Evolutionary conservation across 2,329 filamentous ascomycete species (phyloP), one percentile per base, ranked within the genome.

Genomic region (Polychaeton citri): DNA sequence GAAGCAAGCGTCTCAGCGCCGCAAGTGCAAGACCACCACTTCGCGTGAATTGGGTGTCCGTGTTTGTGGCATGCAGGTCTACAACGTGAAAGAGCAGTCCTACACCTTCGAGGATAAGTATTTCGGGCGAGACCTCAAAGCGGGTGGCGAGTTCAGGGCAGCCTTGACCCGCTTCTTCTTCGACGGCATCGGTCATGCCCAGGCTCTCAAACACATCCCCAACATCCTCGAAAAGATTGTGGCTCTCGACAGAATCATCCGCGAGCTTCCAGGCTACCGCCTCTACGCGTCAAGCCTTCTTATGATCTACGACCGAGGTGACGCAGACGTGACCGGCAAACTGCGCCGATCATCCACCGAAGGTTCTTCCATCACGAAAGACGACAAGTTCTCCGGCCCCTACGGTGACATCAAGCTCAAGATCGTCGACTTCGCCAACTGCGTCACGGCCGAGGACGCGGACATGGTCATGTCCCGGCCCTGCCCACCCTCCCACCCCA

Each of bases 41-140:
- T 96, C 90, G 6, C 77, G 79, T 40, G 79, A 92, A 56, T 72
- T 98, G 1, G 90, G 90, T 3, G 90, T 98, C 2, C 77, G 90
- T 15, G 79, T 98, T 4, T 98, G 90, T 54, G 90, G 90, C 4
- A 79, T 98, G 63, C 90, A 98, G 57, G 85, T 93, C 1, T 98
- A 88, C 85, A 88, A 96, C 53, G 79, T 77, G 16, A 77, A 78
- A 45, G 79, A 76, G 21, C 76, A 92, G 52, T 77, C 74, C 32
- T 95, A 94, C 53, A 69, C 87, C n/a, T 98, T 96, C 54, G 82
- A 93, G 55, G 90, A 98, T 69, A 98, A 98, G 60, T 98, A 98
- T 59, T 94, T 85, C 54, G 90, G 90, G 2, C 80, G 90, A 36
- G 76, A 84, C 47, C 66, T 98, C 21, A 87, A 87, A 58, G 85